Evolutionary conservation across 1,284 basidiomycete genomes (phyloP).

Genomic region (Apiotrichum veenhuisii): DNA sequence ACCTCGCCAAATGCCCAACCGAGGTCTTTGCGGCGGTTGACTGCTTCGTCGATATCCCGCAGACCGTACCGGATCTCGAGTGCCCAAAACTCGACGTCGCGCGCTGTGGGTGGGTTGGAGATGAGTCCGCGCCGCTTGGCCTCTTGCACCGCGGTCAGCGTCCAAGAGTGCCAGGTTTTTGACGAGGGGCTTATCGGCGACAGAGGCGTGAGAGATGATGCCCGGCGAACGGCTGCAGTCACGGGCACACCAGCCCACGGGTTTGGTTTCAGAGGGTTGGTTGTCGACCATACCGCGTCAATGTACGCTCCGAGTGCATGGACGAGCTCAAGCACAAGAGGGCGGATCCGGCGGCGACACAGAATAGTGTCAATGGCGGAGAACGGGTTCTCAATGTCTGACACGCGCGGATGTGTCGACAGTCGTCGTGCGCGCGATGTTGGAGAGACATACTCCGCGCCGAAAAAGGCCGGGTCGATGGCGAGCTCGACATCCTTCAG

Average conservation of each 20-base stretch:
- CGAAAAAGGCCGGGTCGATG: constrained; percentile 32
- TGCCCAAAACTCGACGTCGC: constrained; percentile 37
- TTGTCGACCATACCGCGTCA: constrained; percentile 38
- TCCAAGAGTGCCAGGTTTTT: constrained; percentile 31
- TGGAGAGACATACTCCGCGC: constrained; percentile 3
- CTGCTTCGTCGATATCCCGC: constrained; percentile 41
- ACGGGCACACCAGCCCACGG: constrained; percentile 18
- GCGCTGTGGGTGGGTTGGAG: constrained; percentile 15
- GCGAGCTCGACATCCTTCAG: constrained; percentile 45
- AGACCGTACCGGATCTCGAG: constrained; percentile 36
- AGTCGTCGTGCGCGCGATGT: constrained; percentile 13
- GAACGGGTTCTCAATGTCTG: constrained; percentile 39
- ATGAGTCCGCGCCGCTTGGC: constrained; percentile 32
- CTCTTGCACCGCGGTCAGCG: constrained; percentile 39
- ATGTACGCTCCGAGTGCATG: constrained; percentile 42
- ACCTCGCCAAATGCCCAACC: constrained; percentile 37
- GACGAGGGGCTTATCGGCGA: background rate
- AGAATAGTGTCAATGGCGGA: constrained; percentile 29
- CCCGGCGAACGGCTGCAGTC: background rate
- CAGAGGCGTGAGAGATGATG: background rate
- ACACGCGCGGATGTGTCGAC: constrained; percentile 33
- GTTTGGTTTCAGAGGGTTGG: constrained; percentile 19
- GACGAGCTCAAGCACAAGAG: constrained; percentile 42
- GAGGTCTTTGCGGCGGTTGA: constrained; percentile 41
- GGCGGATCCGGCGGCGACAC: constrained; percentile 36